These are phyloP conservation scores for Phalaenopsis equestris DNA, from an alignment of 106 monocot species.

Conservation along the genomic window DNA sequence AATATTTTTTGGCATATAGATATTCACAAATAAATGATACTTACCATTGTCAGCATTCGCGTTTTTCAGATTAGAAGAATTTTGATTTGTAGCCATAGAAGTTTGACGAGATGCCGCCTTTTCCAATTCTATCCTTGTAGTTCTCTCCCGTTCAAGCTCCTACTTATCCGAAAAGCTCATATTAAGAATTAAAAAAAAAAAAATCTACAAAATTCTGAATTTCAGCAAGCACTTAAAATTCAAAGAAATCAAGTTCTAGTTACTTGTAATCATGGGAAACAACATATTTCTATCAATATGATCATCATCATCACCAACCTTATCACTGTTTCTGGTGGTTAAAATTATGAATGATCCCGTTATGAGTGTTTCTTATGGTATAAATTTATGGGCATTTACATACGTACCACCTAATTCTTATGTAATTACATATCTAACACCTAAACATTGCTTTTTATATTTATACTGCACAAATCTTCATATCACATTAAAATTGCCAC, in stretches of 20 bases:
- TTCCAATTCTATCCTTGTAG: constrained; percentile 67
- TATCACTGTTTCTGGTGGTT: neutral
- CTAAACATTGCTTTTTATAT: too few species aligned
- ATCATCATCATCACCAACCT: neutral
- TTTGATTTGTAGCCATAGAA: constrained; percentile 36
- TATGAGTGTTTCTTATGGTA: too few species aligned
- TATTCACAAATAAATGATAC: constrained; percentile 4
- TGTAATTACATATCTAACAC: too few species aligned
- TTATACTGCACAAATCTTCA: too few species aligned
- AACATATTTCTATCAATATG: neutral
- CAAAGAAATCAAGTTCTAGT: neutral
- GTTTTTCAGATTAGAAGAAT: constrained; percentile 21
- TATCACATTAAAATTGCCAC: too few species aligned
- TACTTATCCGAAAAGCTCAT: constrained; percentile 15
- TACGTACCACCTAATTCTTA: too few species aligned
- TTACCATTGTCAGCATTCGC: constrained; percentile 45
- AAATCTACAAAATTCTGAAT: neutral
- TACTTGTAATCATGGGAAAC: neutral
- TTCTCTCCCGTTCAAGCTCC: constrained; percentile 85
- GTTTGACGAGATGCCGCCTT: constrained; percentile 46
- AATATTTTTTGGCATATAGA: neutral
- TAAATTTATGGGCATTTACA: too few species aligned
- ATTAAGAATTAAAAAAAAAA: neutral
- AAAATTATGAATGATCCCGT: too few species aligned
- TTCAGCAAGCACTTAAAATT: neutral